These are phyloP conservation scores for Entonaema liquescens DNA, from an alignment of 495 filamentous ascomycete species.

Conservation along the genomic window DNA sequence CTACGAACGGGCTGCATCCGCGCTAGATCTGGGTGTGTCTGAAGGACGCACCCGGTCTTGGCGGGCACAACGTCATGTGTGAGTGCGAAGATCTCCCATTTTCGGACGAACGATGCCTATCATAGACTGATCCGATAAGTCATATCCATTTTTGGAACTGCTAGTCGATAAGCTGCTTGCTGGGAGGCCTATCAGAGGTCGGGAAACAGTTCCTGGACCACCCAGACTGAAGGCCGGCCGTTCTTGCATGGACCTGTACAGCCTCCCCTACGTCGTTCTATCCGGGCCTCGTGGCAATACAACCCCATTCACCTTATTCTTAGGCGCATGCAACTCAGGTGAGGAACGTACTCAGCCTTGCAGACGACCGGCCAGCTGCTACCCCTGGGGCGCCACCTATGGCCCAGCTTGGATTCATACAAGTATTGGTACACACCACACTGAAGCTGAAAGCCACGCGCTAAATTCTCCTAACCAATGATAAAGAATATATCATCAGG, in stretches of 20 bases:
- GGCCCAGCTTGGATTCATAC: conserved; percentile 9
- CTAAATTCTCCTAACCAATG: conserved; percentile 14
- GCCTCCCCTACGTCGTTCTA: conserved; percentile 17
- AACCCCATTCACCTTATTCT: conserved; percentile 11
- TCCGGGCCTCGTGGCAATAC: conserved; percentile 26
- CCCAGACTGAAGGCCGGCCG: neutral
- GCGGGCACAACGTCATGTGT: conserved; percentile 41
- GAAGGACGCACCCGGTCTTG: conserved; percentile 35
- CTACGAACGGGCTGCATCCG: conserved; percentile 34
- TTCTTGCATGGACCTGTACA: conserved; percentile 18
- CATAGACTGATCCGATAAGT: conserved; percentile 30
- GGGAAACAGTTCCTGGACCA: conserved; percentile 18
- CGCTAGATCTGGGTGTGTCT: conserved; percentile 39
- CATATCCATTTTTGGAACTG: conserved; percentile 39
- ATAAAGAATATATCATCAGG: neutral
- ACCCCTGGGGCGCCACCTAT: conserved; percentile 23
- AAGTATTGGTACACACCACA: neutral
- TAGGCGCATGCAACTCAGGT: conserved; percentile 15
- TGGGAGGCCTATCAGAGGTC: conserved; percentile 28
- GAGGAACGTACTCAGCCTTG: conserved; percentile 27
- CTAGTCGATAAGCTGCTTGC: conserved; percentile 24
- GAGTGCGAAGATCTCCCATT: conserved; percentile 36
- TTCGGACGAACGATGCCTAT: conserved; percentile 41
- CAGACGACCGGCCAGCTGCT: conserved; percentile 15
- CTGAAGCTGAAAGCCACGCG: conserved; percentile 15